These are phyloP conservation scores for Neoscytalidium dimidiatum DNA, from an alignment of 2,329 filamentous ascomycete genomes.

Conservation along the genomic window DNA sequence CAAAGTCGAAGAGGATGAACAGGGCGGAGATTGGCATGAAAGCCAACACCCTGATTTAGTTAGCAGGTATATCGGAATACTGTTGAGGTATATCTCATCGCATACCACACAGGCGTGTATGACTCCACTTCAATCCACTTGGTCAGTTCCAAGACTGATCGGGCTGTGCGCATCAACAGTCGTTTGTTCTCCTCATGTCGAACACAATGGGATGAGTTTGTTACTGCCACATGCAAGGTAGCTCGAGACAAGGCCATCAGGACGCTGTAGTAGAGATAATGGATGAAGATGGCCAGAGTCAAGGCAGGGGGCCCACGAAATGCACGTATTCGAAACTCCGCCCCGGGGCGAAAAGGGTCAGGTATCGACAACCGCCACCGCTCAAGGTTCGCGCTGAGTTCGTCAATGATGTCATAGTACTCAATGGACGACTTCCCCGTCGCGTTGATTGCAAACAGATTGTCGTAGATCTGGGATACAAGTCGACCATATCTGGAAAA, in stretches of 20 bases:
- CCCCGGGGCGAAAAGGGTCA: constrained; percentile 32
- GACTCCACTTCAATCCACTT: constrained; percentile 36
- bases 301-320: constrained; percentile 22
- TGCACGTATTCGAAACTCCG: constrained; percentile 24
- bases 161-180: constrained; percentile 34
- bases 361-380: constrained; percentile 35
- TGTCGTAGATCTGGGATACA: constrained; percentile 35
- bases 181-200: constrained; percentile 26
- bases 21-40: constrained; percentile 22
- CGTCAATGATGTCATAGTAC: constrained; percentile 27
- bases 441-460: constrained; percentile 38
- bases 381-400: constrained; percentile 31
- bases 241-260: constrained; percentile 36
- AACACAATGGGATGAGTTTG: not conserved
- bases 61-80: no score
- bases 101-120: constrained; percentile 37
- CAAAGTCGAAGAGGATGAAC: constrained; percentile 44
- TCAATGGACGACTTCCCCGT: constrained; percentile 19
- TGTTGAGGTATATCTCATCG: no score
- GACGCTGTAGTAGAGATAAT: constrained; percentile 35
- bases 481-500: constrained; percentile 35
- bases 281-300: constrained; percentile 29
- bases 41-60: not conserved
- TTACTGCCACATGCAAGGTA: constrained; percentile 28
- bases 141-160: constrained; percentile 37